These are phyloP conservation scores for Colletotrichum sojae DNA, from an alignment of 2,329 filamentous ascomycete genomes.

Conservation along the genomic window DNA sequence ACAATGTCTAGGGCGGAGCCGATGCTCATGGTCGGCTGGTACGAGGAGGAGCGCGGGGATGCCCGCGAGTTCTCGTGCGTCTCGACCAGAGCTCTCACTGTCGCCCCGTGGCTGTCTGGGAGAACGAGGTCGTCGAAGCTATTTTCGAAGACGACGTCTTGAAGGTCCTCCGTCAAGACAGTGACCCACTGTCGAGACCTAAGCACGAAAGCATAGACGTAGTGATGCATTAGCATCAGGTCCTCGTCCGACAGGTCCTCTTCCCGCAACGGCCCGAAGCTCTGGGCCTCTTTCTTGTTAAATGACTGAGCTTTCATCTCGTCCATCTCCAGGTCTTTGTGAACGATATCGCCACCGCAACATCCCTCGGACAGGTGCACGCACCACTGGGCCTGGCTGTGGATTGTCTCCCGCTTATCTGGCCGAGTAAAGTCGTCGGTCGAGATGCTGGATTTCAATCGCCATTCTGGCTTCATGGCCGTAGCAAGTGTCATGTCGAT, in stretches of 20 bases:
- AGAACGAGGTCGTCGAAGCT: conserved; percentile 40
- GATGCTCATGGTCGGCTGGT: neutral
- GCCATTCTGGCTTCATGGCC: neutral
- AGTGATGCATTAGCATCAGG: conserved; percentile 26
- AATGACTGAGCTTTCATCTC: neutral
- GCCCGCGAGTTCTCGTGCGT: conserved; percentile 31
- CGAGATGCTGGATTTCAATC: neutral
- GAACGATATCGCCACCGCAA: neutral
- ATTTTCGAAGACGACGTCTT: conserved; percentile 32
- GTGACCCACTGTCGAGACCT: conserved; percentile 38
- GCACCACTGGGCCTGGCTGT: neutral
- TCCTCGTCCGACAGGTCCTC: conserved; percentile 30
- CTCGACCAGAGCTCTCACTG: conserved; percentile 38
- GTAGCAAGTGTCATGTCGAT: conserved; percentile 31
- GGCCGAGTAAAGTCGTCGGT: neutral
- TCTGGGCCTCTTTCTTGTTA: neutral
- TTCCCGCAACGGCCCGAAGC: neutral
- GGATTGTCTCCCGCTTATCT: neutral
- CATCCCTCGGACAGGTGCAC: neutral
- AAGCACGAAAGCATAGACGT: conserved; percentile 37
- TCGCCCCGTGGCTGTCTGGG: conserved; percentile 33
- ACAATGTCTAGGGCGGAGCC: conserved; percentile 29
- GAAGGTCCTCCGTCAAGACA: conserved; percentile 16
- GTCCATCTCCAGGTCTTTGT: neutral
- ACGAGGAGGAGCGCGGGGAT: neutral